Conservation (phyloP, 108 stramenopile species). For the Stephanodiscus triporus region DNA sequence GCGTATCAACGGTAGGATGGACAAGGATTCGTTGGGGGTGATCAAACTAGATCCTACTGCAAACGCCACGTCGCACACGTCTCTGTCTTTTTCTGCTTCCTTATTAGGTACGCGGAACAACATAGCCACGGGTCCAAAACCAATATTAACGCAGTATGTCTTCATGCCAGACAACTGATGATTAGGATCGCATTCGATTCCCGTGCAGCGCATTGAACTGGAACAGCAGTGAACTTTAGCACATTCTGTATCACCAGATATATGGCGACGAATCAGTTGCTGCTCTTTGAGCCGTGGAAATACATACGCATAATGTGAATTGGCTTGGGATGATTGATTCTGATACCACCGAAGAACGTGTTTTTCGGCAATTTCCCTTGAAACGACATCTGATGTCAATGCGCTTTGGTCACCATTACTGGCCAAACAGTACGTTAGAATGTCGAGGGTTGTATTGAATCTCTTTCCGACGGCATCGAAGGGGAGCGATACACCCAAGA, state of each 20-base stretch:
- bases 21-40: constrained; percentile 21
- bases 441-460: constrained; percentile 3
- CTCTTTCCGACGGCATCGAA: constrained; percentile 13
- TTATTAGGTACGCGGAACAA: neutral
- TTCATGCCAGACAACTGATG: neutral
- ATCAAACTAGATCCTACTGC: constrained; percentile 22
- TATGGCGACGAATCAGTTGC: constrained; percentile 14
- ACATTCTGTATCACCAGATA: neutral
- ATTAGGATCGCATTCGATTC: neutral
- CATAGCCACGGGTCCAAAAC: constrained; percentile 5
- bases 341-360: constrained; percentile 16
- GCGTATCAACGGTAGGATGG: constrained; percentile 28
- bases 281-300: constrained; percentile 21
- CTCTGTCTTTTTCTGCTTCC: neutral
- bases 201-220: constrained; percentile 20
- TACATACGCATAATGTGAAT: neutral
- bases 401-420: neutral
- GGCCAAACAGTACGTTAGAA: neutral
- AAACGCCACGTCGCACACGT: constrained; percentile 20
- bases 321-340: neutral
- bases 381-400: neutral
- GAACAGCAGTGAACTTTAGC: constrained; percentile 31
- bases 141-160: constrained; percentile 1
- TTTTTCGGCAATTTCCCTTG: constrained; percentile 18
- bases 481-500: constrained; percentile 25